Evolutionary conservation across 2,329 filamentous ascomycete species (phyloP).

Genomic region (Trichoderma koningiopsis): DNA sequence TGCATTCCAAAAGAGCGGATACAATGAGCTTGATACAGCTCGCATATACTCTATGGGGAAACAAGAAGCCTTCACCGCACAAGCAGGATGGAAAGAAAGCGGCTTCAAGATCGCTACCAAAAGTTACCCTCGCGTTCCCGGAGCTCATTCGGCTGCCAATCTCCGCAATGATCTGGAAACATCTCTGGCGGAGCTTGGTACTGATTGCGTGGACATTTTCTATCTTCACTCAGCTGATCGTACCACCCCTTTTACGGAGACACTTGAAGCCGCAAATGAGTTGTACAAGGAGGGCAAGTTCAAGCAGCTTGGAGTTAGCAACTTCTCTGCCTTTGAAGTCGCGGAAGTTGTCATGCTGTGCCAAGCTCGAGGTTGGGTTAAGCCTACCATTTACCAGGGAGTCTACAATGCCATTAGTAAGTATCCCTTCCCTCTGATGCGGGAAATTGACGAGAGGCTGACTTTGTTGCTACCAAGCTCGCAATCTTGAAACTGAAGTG

Average conservation of each 20-base stretch:
- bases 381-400: constrained; percentile 75
- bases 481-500: constrained; percentile 69
- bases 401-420: constrained; percentile 73
- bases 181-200: background rate
- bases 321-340: constrained; percentile 79
- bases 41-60: constrained; percentile 14
- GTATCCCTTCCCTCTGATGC: background rate
- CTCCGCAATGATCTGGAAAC: constrained; percentile 21
- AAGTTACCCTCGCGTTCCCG: background rate
- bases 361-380: constrained; percentile 72
- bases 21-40: constrained; percentile 20
- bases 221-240: constrained; percentile 22
- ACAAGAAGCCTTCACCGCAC: constrained; percentile 20
- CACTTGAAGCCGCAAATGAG: constrained; percentile 8
- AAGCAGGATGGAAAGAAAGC: constrained; percentile 21
- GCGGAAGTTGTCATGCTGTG: constrained; percentile 76
- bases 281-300: constrained; percentile 62
- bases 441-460: background rate
- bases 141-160: constrained; percentile 13
- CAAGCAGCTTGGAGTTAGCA: constrained; percentile 70
- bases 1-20: constrained; percentile 11
- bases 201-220: constrained; percentile 14
- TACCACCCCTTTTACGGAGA: constrained; percentile 15
- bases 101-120: constrained; percentile 22
- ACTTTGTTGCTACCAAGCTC: constrained; percentile 36